Evolutionary conservation across 768 basidiomycete genomes (phyloP).

Genomic region (Neoboletus magnificus): DNA sequence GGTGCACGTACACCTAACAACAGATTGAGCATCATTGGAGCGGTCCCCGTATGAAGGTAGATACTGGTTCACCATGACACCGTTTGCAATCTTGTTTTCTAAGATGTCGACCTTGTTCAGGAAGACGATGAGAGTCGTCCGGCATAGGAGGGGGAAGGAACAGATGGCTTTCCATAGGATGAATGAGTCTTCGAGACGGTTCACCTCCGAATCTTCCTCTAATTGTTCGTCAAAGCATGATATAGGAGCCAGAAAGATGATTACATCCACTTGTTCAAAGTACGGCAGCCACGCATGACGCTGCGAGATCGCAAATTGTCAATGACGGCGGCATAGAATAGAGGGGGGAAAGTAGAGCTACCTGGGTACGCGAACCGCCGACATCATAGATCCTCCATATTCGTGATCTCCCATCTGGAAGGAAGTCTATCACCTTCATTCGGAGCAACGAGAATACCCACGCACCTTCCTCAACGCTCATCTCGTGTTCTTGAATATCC

Average conservation of each 20-base stretch:
- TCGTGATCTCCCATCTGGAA: conserved; percentile 35
- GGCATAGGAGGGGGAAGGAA: conserved; percentile 18
- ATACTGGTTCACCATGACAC: too few species aligned
- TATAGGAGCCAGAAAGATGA: too few species aligned
- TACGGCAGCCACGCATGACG: too few species aligned
- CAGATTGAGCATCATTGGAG: conserved; percentile 60
- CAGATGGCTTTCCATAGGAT: conserved; percentile 70
- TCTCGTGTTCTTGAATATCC: conserved; percentile 64
- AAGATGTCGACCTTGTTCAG: conserved; percentile 70
- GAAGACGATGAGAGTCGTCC: conserved; percentile 53
- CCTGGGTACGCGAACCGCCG: conserved; percentile 66
- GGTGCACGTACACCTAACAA: conserved; percentile 56
- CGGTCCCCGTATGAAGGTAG: too few species aligned
- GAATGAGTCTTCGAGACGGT: conserved; percentile 72
- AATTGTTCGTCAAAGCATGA: too few species aligned
- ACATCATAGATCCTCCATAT: conserved; percentile 79
- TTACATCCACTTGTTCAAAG: too few species aligned
- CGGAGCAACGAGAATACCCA: neutral
- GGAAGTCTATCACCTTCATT: neutral
- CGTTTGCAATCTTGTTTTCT: conserved; percentile 47
- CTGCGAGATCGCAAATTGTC: too few species aligned
- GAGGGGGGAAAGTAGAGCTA: conserved; percentile 34
- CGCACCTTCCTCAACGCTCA: conserved; percentile 39
- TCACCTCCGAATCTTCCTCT: conserved; percentile 65
- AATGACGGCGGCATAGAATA: too few species aligned